Evolutionary conservation across 805 yeast genomes (phyloP), one percentile per base, ranked within the genome.

Genomic region (Myxozyma kluyveri): DNA sequence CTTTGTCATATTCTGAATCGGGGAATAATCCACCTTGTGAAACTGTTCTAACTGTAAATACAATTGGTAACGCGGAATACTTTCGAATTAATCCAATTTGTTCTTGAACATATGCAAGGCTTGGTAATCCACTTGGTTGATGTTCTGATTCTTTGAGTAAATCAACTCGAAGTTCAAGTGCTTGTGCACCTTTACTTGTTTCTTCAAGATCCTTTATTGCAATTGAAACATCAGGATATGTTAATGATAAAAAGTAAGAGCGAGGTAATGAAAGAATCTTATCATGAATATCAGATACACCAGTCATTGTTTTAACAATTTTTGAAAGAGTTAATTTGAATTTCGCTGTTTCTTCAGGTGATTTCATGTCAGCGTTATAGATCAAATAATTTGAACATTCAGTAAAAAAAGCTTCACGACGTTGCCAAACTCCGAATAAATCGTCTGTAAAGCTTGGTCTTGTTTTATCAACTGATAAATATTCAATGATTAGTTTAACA

Each of bases 391-490:
- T 88, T 3, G 96, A 84, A 61, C 91, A 86, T 49, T 84, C 87
- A 31, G 77, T 74, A 71, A 89, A 93, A 83, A 86, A 84, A 5
- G 69, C 64, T 68, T 86, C 84, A 69, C 99, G 81, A 66, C 89
- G 81, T 33, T 72, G 64, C 95, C 96, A 93, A 27, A 93, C 97
- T 26, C 79, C 81, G 59, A 76, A 75, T 61, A 89, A 83, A 63
- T 89, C 96, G 61, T 82, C 87, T 10, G 76, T 76, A 62, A 83
- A 90, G 1, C 96, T 86, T 14, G 99, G 99, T 66, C 99, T 79
- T 0, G 89, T 75, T 43, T 86, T 81, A 69, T 93, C 99, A 52
- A 74, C 69, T 48, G 82, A 77, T 59, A 93, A 76, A 68, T 87
- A 88, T 7, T 75, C 73, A 36, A 89, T 81, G 27, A 95, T 88